These are phyloP conservation scores for Durusdinium trenchii DNA, from an alignment of 73 alveolate genomes.

Conservation along the genomic window DNA sequence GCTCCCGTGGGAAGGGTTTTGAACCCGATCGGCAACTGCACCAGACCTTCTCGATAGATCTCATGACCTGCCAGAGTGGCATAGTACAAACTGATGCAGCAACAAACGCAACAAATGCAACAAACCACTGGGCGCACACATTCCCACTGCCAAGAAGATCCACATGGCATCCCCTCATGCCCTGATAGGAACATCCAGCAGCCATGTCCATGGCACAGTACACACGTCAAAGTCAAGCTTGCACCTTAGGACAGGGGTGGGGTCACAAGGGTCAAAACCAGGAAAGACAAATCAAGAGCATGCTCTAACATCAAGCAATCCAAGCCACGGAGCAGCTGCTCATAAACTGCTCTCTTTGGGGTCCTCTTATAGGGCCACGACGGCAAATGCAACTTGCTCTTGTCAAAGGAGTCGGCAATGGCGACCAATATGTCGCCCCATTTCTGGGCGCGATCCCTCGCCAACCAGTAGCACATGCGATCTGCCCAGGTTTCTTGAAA, in stretches of 20 bases:
- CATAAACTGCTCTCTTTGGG: neutral
- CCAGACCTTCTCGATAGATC: neutral
- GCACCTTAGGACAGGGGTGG: conserved; percentile 19
- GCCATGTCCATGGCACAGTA: neutral
- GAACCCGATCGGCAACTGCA: neutral
- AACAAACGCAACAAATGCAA: too few relatives aligned
- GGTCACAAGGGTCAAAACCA: too few relatives aligned
- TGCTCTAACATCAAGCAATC: neutral
- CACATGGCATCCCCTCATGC: neutral
- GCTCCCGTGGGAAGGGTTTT: neutral
- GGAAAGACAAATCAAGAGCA: neutral
- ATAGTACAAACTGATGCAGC: neutral
- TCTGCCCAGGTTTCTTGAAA: neutral
- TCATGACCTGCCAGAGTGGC: neutral
- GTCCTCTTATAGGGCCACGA: neutral
- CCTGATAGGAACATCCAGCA: conserved; percentile 10
- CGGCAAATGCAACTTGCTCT: neutral
- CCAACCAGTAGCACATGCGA: neutral
- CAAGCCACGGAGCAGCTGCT: neutral
- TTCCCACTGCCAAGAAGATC: neutral
- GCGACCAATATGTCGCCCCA: neutral
- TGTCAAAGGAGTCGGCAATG: neutral
- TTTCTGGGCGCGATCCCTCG: neutral
- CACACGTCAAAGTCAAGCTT: neutral
- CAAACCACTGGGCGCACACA: neutral